Conservation (phyloP, 805 yeast genomes). For the Starmerella floricola region DNA sequence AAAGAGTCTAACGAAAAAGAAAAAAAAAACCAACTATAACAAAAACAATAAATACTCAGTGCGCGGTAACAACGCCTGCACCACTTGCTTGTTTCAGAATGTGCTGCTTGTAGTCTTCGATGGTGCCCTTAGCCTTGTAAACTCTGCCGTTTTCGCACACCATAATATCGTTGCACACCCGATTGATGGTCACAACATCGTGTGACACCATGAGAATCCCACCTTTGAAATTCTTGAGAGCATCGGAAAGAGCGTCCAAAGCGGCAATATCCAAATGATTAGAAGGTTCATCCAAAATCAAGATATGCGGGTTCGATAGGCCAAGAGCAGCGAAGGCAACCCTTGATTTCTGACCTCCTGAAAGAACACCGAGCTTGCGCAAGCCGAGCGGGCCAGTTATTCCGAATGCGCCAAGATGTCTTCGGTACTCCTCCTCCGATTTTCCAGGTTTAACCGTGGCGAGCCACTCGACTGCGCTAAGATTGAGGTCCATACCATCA, state of each 20-base stretch:
- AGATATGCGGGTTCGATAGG: constrained; percentile 76
- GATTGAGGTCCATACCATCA: constrained; percentile 82
- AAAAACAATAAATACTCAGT: constrained; percentile 31
- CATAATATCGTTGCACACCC: constrained; percentile 91
- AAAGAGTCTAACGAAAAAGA: too few relatives aligned
- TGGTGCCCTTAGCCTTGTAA: constrained; percentile 63
- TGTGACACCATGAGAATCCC: constrained; percentile 97
- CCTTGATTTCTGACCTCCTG: constrained; percentile 98
- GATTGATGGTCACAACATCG: constrained; percentile 82
- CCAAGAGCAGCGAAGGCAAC: constrained; percentile 96
- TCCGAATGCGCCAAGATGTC: constrained; percentile 94
- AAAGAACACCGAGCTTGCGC: constrained; percentile 75
- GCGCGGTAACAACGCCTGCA: constrained; percentile 84
- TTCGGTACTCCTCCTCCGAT: constrained; percentile 91
- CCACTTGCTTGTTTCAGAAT: constrained; percentile 65
- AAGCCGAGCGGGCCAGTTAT: constrained; percentile 88
- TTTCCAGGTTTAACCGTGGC: constrained; percentile 80
- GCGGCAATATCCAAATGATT: constrained; percentile 98
- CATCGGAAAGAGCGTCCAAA: constrained; percentile 87
- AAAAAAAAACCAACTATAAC: background rate
- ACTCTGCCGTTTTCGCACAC: constrained; percentile 82
- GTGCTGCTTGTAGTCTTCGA: constrained; percentile 80
- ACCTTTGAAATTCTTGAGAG: constrained; percentile 77
- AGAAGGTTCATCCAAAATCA: constrained; percentile 93
- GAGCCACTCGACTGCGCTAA: constrained; percentile 92